A percentile compares a stretch with the other conserved stretches of the same genome.
Evolutionary conservation across 2,329 filamentous ascomycete genomes (phyloP).

Genomic region (Sporothrix dimorphospora): DNA sequence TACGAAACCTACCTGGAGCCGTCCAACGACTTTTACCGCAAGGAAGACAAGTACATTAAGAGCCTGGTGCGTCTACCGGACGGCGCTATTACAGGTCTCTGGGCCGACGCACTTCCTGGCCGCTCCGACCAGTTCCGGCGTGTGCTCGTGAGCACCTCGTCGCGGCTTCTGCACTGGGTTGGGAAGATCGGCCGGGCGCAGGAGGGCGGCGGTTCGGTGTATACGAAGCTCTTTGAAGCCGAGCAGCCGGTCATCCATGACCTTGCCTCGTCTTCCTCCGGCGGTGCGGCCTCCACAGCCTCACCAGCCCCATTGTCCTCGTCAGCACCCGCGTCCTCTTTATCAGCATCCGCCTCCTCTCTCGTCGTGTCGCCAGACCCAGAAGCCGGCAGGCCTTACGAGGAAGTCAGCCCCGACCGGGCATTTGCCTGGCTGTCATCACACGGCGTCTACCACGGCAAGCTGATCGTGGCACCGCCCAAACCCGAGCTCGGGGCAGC

Average conservation of each 20-base stretch:
- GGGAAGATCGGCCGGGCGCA: conserved; percentile 71
- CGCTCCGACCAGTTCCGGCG: conserved; percentile 67
- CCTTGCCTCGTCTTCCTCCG: conserved; percentile 56
- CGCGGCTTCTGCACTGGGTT: conserved; percentile 76
- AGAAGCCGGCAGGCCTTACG: conserved; percentile 53
- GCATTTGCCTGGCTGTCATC: conserved; percentile 89
- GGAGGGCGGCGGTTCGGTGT: conserved; percentile 83
- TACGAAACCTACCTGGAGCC: conserved; percentile 96
- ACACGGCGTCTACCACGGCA: conserved; percentile 87
- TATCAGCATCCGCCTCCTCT: conserved; percentile 54
- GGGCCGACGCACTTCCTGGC: conserved; percentile 74
- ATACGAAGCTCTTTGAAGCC: conserved; percentile 82
- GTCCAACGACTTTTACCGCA: conserved; percentile 89
- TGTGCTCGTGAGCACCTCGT: conserved; percentile 79
- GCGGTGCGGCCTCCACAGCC: background rate
- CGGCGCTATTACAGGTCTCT: conserved; percentile 79
- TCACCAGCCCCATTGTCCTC: background rate
- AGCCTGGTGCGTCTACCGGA: conserved; percentile 80
- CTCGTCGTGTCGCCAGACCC: conserved; percentile 78
- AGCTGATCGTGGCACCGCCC: conserved; percentile 64
- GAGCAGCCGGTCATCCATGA: conserved; percentile 81
- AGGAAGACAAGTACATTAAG: conserved; percentile 91
- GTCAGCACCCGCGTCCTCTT: conserved; percentile 47
- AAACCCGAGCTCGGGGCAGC: conserved; percentile 69
- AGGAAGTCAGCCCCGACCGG: conserved; percentile 65